phyloP scores from a whole-genome alignment of 192 early-diverging fungal species.

The Oehlia diaphana region DNA sequence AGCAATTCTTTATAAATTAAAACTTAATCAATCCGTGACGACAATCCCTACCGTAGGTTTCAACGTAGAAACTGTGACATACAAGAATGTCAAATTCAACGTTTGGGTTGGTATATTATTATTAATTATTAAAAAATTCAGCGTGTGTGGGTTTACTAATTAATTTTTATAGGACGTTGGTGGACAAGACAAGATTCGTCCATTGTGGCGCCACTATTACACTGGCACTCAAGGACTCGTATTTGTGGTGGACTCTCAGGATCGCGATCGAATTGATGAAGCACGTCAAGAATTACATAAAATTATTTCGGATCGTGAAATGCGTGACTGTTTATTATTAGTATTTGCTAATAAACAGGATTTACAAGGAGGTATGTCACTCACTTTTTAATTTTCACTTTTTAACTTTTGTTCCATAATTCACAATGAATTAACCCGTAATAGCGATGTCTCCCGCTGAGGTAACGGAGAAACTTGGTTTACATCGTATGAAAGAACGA shows the following conservation, averaged over 20 bases:
- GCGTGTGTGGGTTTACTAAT: not conserved
- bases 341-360: constrained; percentile 88
- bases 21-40: constrained; percentile 97
- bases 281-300: constrained; percentile 81
- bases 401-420: constrained; percentile 4
- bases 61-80: constrained; percentile 84
- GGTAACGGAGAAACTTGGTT: constrained; percentile 86
- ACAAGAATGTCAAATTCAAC: constrained; percentile 84
- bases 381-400: not conserved
- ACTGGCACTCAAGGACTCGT: constrained; percentile 83
- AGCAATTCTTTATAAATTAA: constrained; percentile 98
- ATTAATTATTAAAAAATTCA: not conserved
- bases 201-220: constrained; percentile 85
- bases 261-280: constrained; percentile 85
- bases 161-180: constrained; percentile 68
- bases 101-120: constrained; percentile 57
- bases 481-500: constrained; percentile 83
- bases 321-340: constrained; percentile 79
- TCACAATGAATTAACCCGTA: not conserved
- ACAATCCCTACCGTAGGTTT: constrained; percentile 98
- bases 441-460: constrained; percentile 93
- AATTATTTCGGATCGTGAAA: constrained; percentile 80
- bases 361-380: constrained; percentile 52
- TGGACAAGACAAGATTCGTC: constrained; percentile 90
- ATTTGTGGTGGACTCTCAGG: constrained; percentile 87